Evolutionary conservation across 805 yeast genomes (phyloP), one percentile per base, ranked within the genome.

Genomic region (Spencermartinsiella europaea): DNA sequence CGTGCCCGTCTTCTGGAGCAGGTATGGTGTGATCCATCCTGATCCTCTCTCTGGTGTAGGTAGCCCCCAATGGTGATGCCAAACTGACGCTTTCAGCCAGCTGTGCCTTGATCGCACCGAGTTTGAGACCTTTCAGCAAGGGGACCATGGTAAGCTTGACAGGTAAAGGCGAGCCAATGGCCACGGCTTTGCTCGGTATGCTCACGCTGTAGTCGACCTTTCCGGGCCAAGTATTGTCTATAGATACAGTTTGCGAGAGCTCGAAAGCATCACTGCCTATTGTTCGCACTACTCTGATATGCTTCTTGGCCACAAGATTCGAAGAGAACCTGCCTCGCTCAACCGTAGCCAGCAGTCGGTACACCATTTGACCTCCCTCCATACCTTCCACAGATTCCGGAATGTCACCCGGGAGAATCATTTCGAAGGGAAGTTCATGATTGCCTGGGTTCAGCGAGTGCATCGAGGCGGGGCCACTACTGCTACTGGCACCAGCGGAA

Each of bases 191-290:
- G 21, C 87, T 74, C 0, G 98, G 97, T 4, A 86, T 81, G 44
- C 86, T 83, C 49, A 93, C 79, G 2, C 88, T 77, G 63, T 91
- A 91, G 59, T 91, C 97, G 27, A 91, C 87, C 62, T 93, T 93
- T 39, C 80, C 71, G 2, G 98, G 97, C 98, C 98, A 91, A 1
- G 90, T 82, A 62, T 91, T 91, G 60, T 89, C 96, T 27, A 91
- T 95, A 0, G 95, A 86, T 56, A 90, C 85, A 0, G 98, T 87
- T 64, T 91, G 97, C 0, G 95, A 76, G 20, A 89, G 71, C 58
- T 93, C 98, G 2, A 85, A 76, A 1, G 95, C 77, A 63, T 91
- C 98, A 0, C 95, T 77, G 1, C 95, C 81, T 49, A 91, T 68
- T 0, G 98, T 91, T 58, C 99, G 75, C 8, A 93, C 79, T 7